A percentile compares a stretch with the other conserved stretches of the same genome.
These are phyloP conservation scores for Lactarius hengduanensis DNA, from an alignment of 768 basidiomycete species.

Conservation along the genomic window DNA sequence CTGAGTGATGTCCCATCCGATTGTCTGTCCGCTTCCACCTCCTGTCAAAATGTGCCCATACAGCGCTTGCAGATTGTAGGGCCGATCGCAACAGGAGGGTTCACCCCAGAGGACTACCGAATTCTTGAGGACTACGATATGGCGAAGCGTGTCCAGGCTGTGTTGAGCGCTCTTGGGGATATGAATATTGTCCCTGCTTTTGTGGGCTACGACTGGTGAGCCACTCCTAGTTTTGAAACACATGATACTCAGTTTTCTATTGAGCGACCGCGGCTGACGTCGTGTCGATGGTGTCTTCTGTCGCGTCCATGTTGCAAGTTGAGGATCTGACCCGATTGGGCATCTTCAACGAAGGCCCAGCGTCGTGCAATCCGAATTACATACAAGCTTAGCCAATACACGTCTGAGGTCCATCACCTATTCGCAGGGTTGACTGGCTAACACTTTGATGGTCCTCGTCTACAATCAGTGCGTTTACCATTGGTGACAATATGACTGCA, in stretches of 20 bases:
- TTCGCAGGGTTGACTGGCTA: conserved; percentile 3
- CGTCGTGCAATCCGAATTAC: no score
- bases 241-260: not conserved
- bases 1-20: no score
- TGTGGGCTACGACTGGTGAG: conserved; percentile 13
- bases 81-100: conserved; percentile 58
- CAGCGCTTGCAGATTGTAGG: conserved; percentile 62
- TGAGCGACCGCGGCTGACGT: conserved; percentile 60
- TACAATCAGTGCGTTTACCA: conserved; percentile 55
- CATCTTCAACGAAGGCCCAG: no score
- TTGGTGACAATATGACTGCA: conserved; percentile 68
- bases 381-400: no score
- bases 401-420: no score
- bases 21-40: not conserved
- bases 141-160: conserved; percentile 64
- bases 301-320: conserved; percentile 66
- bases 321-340: conserved; percentile 73
- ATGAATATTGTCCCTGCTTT: conserved; percentile 45
- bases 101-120: conserved; percentile 69
- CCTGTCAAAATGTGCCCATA: not conserved
- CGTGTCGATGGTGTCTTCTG: conserved; percentile 64
- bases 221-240: not conserved
- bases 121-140: conserved; percentile 64
- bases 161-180: conserved; percentile 61
- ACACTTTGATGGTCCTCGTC: conserved; percentile 15